phyloP scores from a whole-genome alignment of 345 rosid species.

The Schrenkiella parvula region DNA sequence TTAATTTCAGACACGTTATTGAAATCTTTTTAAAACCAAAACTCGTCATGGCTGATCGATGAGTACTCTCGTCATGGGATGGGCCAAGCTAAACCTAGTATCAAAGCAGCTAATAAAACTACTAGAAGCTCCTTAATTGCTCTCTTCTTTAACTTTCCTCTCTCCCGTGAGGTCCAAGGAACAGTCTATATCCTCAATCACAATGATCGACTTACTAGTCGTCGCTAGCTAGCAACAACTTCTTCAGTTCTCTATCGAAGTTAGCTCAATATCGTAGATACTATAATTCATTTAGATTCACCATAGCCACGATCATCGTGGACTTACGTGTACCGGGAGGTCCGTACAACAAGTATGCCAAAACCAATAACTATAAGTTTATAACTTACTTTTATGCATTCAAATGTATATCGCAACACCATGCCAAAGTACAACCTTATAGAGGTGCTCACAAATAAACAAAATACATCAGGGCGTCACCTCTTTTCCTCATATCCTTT shows the following conservation, averaged over 20 bases:
- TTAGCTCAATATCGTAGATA: slow-evolving; percentile 40
- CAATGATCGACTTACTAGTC: slow-evolving; percentile 38
- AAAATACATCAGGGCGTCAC: background rate
- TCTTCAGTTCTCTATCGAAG: slow-evolving; percentile 32
- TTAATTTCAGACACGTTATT: too few species aligned
- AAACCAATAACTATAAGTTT: background rate
- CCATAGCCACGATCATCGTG: slow-evolving; percentile 43
- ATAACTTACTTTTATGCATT: background rate
- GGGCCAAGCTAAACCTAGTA: background rate
- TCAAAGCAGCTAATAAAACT: background rate
- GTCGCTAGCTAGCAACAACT: slow-evolving; percentile 32
- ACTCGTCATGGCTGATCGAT: background rate
- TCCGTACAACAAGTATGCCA: slow-evolving; percentile 35
- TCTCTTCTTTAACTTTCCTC: slow-evolving; percentile 13
- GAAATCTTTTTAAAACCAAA: too few species aligned
- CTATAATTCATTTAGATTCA: slow-evolving; percentile 35
- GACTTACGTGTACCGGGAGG: slow-evolving; percentile 47
- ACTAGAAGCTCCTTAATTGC: background rate
- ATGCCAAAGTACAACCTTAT: background rate
- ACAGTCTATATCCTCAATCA: slow-evolving; percentile 45
- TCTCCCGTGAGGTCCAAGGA: slow-evolving; percentile 42
- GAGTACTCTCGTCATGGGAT: background rate
- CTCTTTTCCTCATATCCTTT: background rate
- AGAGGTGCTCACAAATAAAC: background rate
- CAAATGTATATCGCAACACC: background rate